Percentiles rank a stretch among this genome's conserved stretches.
These are phyloP conservation scores for Babesia ovis DNA, from an alignment of 169 alveolate genomes.

Conservation along the genomic window DNA sequence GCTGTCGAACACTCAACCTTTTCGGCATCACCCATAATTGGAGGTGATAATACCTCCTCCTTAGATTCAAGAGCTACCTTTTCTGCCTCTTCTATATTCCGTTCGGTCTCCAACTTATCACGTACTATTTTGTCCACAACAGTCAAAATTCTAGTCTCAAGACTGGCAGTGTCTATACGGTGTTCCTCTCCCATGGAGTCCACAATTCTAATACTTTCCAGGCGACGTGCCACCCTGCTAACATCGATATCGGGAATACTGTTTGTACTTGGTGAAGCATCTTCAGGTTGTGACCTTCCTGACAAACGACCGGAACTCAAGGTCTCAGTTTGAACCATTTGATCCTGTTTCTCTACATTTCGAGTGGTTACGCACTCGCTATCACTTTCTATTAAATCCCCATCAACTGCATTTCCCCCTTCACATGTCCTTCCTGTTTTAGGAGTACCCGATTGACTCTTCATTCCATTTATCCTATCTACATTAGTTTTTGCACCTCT, in stretches of 20 bases:
- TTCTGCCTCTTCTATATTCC: not conserved
- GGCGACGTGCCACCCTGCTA: not conserved
- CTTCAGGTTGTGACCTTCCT: not conserved
- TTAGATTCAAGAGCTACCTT: not conserved
- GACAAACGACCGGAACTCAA: not conserved
- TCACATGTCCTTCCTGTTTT: not conserved
- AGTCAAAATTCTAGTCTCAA: slow-evolving; percentile 2
- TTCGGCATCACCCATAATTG: not conserved
- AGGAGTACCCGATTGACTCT: not conserved
- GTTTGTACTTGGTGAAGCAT: not conserved
- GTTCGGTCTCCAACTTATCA: not conserved
- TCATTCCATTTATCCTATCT: not conserved
- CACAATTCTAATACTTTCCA: slow-evolving; percentile 4
- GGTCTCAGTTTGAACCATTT: not conserved
- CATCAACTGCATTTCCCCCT: not conserved
- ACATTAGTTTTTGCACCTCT: not conserved
- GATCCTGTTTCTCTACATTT: not conserved
- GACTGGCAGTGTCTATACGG: not conserved
- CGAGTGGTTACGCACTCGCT: not conserved
- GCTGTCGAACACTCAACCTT: not conserved
- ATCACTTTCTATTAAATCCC: not conserved
- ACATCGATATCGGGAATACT: not conserved
- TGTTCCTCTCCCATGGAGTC: slow-evolving; percentile 27
- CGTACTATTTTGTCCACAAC: slow-evolving; percentile 4
- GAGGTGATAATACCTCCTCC: not conserved